Evolutionary conservation across 148 eudicot species (phyloP).

Genomic region (Camellia granthamiana): DNA sequence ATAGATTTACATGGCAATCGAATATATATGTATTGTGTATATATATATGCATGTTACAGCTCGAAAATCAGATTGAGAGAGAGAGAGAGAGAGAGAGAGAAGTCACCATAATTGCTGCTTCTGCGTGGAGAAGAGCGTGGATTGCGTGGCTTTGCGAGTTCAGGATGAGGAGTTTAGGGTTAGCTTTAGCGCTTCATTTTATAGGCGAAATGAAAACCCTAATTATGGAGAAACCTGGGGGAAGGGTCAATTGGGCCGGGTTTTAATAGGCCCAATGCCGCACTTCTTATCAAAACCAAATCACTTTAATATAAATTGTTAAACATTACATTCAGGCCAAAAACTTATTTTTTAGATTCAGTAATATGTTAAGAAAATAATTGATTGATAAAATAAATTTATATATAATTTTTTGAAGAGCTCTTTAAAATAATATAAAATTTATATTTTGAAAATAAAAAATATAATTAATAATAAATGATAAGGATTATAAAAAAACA

Average conservation of each 20-base stretch:
- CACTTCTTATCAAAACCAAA: not conserved
- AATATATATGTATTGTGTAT: not conserved
- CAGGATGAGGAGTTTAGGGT: not conserved
- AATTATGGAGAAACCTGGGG: not conserved
- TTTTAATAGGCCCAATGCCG: not conserved
- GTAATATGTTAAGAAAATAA: too few species aligned
- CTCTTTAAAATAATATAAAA: too few species aligned
- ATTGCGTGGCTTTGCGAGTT: not conserved
- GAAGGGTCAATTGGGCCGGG: not conserved
- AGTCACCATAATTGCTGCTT: conserved; percentile 1
- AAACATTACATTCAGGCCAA: too few species aligned
- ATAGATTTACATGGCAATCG: not conserved
- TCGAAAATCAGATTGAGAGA: not conserved
- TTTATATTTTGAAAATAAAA: too few species aligned
- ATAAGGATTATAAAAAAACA: too few species aligned
- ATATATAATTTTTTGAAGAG: too few species aligned
- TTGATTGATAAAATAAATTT: too few species aligned
- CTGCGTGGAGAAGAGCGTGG: not conserved
- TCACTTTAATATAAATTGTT: too few species aligned
- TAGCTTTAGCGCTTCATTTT: not conserved
- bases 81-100: conserved; percentile 3
- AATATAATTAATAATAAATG: too few species aligned
- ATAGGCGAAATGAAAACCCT: not conserved
- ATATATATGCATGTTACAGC: not conserved
- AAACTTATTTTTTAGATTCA: too few species aligned